phyloP scores from a whole-genome alignment of 2,329 filamentous ascomycete species.

The Incumbomyces lentus region DNA sequence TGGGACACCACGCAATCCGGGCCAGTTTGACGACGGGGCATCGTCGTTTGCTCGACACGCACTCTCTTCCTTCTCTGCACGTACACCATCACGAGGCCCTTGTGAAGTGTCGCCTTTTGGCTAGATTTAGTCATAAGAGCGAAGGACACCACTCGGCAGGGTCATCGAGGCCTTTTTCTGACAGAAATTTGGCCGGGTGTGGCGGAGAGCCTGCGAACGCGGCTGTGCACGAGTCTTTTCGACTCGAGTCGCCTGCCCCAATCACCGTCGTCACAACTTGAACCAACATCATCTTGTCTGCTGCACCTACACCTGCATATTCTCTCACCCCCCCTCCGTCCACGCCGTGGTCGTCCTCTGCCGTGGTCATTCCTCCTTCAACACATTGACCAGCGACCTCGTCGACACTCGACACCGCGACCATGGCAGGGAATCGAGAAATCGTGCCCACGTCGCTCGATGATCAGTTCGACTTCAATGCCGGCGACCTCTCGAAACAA shows the following conservation, averaged over 20 bases:
- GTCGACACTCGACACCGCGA: not conserved
- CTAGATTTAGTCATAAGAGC: no score
- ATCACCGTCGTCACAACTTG: not conserved
- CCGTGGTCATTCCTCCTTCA: no score
- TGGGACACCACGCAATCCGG: no score
- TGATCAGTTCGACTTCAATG: constrained; percentile 50
- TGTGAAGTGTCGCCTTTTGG: no score
- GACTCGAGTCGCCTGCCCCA: not conserved
- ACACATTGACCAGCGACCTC: not conserved
- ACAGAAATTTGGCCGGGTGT: not conserved
- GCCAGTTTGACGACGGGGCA: no score
- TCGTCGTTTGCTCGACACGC: no score
- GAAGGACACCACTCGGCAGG: no score
- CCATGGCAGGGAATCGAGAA: constrained; percentile 4
- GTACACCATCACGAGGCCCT: no score
- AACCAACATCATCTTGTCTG: no score
- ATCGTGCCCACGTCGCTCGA: constrained; percentile 11
- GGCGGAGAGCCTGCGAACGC: not conserved
- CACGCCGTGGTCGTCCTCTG: not conserved
- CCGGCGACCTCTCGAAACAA: constrained; percentile 65
- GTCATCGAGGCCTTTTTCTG: not conserved
- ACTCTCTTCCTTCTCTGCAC: no score
- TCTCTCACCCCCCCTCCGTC: not conserved
- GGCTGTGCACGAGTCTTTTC: constrained; percentile 3
- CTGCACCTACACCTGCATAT: not conserved